Conservation (phyloP, 2,329 filamentous ascomycete genomes). For the Aureobasidium melanogenum region DNA sequence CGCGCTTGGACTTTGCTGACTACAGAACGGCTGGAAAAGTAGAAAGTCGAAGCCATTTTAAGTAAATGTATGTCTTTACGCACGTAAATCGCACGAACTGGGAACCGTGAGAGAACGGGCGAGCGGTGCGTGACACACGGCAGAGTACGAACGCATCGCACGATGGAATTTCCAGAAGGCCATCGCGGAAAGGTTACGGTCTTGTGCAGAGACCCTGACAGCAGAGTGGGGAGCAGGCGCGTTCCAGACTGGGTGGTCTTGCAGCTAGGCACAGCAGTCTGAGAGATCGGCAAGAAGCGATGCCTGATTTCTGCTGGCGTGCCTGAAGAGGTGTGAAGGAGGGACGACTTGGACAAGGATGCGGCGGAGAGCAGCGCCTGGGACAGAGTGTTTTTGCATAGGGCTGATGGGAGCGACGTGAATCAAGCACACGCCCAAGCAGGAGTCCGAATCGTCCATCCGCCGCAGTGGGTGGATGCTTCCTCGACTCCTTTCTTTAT, state of each 20-base stretch:
- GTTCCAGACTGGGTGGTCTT: neutral
- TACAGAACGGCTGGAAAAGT: neutral
- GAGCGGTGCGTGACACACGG: conserved; percentile 4
- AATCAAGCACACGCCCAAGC: neutral
- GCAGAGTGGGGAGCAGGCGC: conserved; percentile 1
- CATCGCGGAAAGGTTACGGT: neutral
- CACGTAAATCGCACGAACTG: neutral
- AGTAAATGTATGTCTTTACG: neutral
- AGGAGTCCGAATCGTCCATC: neutral
- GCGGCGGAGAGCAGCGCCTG: neutral
- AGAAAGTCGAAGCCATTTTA: neutral
- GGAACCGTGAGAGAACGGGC: neutral
- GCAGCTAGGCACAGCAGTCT: conserved; percentile 4
- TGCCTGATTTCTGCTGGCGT: neutral
- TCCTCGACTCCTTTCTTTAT: conserved; percentile 5
- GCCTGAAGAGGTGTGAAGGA: neutral
- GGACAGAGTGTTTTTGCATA: neutral
- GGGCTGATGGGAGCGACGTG: conserved; percentile 2
- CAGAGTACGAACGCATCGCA: neutral
- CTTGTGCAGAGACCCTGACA: neutral
- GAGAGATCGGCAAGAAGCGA: neutral
- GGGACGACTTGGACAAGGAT: neutral
- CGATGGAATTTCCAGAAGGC: neutral
- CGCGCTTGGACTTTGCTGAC: conserved; percentile 5
- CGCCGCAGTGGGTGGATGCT: neutral